Conservation (phyloP, 1,139 yeast genomes). For the Zhuliangozyma parablackwelliae region DNA sequence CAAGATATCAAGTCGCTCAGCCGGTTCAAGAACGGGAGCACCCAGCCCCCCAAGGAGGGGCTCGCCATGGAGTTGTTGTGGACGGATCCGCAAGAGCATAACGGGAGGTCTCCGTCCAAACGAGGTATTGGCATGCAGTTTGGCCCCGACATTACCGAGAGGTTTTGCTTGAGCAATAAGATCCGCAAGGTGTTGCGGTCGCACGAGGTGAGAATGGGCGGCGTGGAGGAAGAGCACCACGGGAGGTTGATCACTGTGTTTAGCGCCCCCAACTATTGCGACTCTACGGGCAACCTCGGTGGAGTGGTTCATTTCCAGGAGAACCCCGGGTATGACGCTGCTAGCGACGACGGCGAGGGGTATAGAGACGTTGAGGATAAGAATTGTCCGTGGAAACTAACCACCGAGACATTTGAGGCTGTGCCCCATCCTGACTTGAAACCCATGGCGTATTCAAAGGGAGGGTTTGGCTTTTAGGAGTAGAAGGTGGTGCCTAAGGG, state of each 20-base stretch:
- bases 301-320: slow-evolving; percentile 69
- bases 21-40: slow-evolving; percentile 52
- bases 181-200: slow-evolving; percentile 83
- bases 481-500: neutral
- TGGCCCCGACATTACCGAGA: slow-evolving; percentile 90
- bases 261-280: slow-evolving; percentile 97
- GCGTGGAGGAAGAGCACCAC: slow-evolving; percentile 83
- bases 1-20: slow-evolving; percentile 71
- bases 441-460: slow-evolving; percentile 94
- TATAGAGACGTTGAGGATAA: slow-evolving; percentile 45
- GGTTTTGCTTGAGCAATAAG: slow-evolving; percentile 68
- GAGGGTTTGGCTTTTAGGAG: slow-evolving; percentile 43
- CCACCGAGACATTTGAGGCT: slow-evolving; percentile 62
- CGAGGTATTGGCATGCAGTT: slow-evolving; percentile 95
- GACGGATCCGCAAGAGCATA: slow-evolving; percentile 87
- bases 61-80: slow-evolving; percentile 93
- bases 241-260: slow-evolving; percentile 87
- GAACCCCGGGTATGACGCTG: slow-evolving; percentile 27
- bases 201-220: slow-evolving; percentile 92
- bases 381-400: slow-evolving; percentile 47
- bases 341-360: slow-evolving; percentile 42
- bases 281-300: slow-evolving; percentile 83
- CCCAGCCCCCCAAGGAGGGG: slow-evolving; percentile 89
- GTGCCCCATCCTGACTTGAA: slow-evolving; percentile 87
- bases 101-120: slow-evolving; percentile 84